Base-by-base conservation (phyloP, 345 rosid species). In the Moringa oleifera region DNA sequence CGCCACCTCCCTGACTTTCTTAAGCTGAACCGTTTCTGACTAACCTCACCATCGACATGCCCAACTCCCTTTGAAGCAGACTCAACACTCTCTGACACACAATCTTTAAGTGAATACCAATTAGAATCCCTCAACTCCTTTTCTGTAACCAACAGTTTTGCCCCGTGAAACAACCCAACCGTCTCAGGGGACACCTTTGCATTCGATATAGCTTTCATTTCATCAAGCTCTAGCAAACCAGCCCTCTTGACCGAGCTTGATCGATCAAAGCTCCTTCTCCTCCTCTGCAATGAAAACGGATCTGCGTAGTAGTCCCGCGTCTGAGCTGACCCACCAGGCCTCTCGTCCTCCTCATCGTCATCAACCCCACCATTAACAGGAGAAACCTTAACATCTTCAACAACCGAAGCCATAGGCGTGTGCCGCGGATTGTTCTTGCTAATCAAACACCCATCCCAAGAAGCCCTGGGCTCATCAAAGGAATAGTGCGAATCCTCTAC, bases 251-350 rank as follows among this genome's bases (percentile, higher is more conserved):
- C 73, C 0, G 86, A 89, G 51, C 62, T 68, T 3, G 87, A 83
- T 56, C 91, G 65, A 56, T 90, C 97, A 8, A 94, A 80, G 64
- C 93, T 94, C 75, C 69, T 81, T 74, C 93, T 80, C 51, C 94
- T 66, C 72, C 83, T 64, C 51, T 75, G 80, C 1, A 61, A 37
- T 33, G 71, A 68, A 69, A 70, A 62, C 24, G 74, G 67, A 61
- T 88, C 90, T 11, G 81, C 79, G 66, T 94, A 90, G 63, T 85
- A 90, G 28, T 86, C 84, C 73, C 82, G 77, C 2, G 97, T 90
- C 71, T 94, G 95, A 63, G 72, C 78, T 23, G 90, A 86, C 36
- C 97, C 97, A 2, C 98, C 97, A 18, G 92, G 88, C 57, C 75
- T 75, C 65, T 41, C 69, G 55, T 67, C 71, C 67, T 74, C 84